Conservation (phyloP, 106 monocot genomes). For the Allium sativum region DNA sequence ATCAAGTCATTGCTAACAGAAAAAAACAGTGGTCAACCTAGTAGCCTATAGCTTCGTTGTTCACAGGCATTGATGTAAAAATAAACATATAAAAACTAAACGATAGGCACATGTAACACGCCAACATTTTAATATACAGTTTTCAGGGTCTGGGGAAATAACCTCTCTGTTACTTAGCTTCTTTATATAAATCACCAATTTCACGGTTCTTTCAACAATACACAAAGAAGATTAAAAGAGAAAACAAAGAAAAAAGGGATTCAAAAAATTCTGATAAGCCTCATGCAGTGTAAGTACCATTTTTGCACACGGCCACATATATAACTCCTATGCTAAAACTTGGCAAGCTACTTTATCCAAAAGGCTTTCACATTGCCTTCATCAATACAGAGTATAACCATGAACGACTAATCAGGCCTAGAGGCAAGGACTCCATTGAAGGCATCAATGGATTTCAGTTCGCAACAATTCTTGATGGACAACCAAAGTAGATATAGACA, state of each 20-base stretch:
- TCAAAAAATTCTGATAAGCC: neutral
- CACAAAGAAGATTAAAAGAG: neutral
- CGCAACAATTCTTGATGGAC: constrained; percentile 14
- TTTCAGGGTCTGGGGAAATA: too few species aligned
- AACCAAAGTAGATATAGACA: constrained; percentile 9
- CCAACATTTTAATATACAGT: too few species aligned
- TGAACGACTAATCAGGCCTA: constrained; percentile 6
- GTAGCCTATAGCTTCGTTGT: too few species aligned
- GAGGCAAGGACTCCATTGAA: neutral
- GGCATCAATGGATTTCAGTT: constrained; percentile 5
- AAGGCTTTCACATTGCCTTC: constrained; percentile 46
- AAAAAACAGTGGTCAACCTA: too few species aligned
- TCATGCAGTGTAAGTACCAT: constrained; percentile 20
- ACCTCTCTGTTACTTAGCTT: too few species aligned
- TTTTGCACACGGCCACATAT: constrained; percentile 32
- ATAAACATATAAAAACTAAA: too few species aligned
- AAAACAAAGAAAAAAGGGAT: constrained; percentile 4
- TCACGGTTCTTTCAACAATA: too few species aligned
- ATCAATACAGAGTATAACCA: constrained; percentile 50
- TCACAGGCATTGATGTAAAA: too few species aligned
- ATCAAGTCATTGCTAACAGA: too few species aligned
- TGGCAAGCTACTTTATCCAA: constrained; percentile 27
- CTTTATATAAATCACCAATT: too few species aligned
- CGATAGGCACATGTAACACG: too few species aligned
- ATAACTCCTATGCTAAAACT: constrained; percentile 26